A percentile compares a stretch with the other conserved stretches of the same genome.
Conservation (phyloP, 768 basidiomycete genomes). For the Leucocoprinus leucothites region DNA sequence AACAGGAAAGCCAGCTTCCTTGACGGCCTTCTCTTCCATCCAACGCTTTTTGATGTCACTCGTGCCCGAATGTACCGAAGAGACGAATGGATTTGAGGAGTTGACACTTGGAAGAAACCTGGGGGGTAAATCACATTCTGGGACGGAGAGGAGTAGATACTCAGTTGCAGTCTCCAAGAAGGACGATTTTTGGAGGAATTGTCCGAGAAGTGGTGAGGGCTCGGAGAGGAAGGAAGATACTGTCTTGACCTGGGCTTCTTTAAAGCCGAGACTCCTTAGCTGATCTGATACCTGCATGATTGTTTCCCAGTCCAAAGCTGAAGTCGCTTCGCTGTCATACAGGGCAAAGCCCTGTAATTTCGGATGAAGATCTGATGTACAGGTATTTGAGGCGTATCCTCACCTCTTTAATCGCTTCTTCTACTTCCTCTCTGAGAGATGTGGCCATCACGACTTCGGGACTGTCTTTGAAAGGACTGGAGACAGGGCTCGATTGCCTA, state of each 20-base stretch:
- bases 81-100: slow-evolving; percentile 68
- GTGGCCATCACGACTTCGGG: slow-evolving; percentile 86
- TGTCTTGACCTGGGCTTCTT: slow-evolving; percentile 44
- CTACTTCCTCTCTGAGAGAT: slow-evolving; percentile 72
- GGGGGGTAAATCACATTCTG: slow-evolving; percentile 84
- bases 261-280: slow-evolving; percentile 69
- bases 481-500: slow-evolving; percentile 13
- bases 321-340: slow-evolving; percentile 32
- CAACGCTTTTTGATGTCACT: slow-evolving; percentile 71
- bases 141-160: slow-evolving; percentile 77
- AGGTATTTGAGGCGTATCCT: not conserved
- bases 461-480: slow-evolving; percentile 40
- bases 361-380: slow-evolving; percentile 1
- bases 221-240: slow-evolving; percentile 54
- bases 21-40: slow-evolving; percentile 76
- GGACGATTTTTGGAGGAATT: slow-evolving; percentile 54
- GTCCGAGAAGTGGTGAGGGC: slow-evolving; percentile 56
- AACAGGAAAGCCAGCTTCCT: slow-evolving; percentile 80
- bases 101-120: slow-evolving; percentile 64
- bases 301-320: slow-evolving; percentile 40
- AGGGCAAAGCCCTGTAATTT: slow-evolving; percentile 43
- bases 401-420: slow-evolving; percentile 78
- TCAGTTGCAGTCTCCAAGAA: slow-evolving; percentile 80
- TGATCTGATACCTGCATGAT: slow-evolving; percentile 44
- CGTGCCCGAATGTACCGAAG: slow-evolving; percentile 57